phyloP scores from a whole-genome alignment of 108 stramenopile genomes.

The Pseudonitzschia delicatissima region DNA sequence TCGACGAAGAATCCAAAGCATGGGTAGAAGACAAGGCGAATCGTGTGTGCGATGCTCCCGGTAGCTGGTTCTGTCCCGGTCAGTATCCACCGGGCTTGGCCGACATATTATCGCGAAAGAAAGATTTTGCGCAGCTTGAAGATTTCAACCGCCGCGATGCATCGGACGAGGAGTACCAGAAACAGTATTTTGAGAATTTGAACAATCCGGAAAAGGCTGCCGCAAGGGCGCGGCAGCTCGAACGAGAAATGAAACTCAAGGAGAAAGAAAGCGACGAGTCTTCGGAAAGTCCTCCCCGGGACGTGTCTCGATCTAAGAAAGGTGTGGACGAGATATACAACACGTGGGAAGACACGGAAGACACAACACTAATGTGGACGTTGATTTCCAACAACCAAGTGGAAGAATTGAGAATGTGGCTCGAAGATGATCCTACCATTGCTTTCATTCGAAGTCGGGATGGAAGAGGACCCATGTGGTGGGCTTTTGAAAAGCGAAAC shows the following conservation, averaged over 20 bases:
- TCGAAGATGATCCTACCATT: constrained; percentile 69
- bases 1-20: constrained; percentile 71
- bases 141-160: constrained; percentile 85
- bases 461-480: constrained; percentile 90
- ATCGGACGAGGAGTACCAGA: constrained; percentile 79
- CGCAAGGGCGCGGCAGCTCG: constrained; percentile 39
- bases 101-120: constrained; percentile 65
- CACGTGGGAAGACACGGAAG: constrained; percentile 80
- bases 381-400: constrained; percentile 60
- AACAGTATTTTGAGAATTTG: constrained; percentile 83
- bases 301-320: constrained; percentile 21
- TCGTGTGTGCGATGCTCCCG: constrained; percentile 73
- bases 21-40: constrained; percentile 78
- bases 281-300: constrained; percentile 14
- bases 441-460: constrained; percentile 81
- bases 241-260: constrained; percentile 29
- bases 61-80: constrained; percentile 91
- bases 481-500: constrained; percentile 83
- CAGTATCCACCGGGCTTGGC: constrained; percentile 85
- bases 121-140: constrained; percentile 89
- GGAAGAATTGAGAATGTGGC: constrained; percentile 60
- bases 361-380: constrained; percentile 86
- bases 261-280: constrained; percentile 21
- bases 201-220: constrained; percentile 62
- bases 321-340: constrained; percentile 65